These are phyloP conservation scores for Umbelopsis sp. DNA, from an alignment of 371 early-diverging fungal genomes.

Conservation along the genomic window DNA sequence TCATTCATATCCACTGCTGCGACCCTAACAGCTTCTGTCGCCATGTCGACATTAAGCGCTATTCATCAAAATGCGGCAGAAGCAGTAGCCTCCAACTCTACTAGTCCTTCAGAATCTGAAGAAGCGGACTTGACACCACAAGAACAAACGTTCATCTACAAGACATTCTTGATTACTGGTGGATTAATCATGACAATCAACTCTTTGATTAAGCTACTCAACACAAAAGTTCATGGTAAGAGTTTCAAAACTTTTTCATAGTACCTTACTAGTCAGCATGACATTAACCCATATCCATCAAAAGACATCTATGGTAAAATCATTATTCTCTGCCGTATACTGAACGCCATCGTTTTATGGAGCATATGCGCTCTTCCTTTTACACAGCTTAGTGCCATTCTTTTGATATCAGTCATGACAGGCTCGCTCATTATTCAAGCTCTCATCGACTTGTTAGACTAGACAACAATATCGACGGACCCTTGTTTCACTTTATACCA, in stretches of 20 bases:
- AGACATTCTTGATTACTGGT: constrained; percentile 50
- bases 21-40: not conserved
- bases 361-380: constrained; percentile 54
- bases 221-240: constrained; percentile 47
- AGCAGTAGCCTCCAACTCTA: not conserved
- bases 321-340: constrained; percentile 44
- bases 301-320: constrained; percentile 50
- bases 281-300: too few species aligned
- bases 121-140: constrained; percentile 29
- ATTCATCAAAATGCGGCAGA: constrained; percentile 1
- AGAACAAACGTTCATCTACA: constrained; percentile 50
- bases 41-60: not conserved
- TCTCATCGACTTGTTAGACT: constrained; percentile 12
- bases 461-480: not conserved
- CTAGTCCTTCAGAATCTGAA: constrained; percentile 20
- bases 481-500: not conserved
- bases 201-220: constrained; percentile 51
- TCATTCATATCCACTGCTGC: not conserved
- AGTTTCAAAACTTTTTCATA: too few species aligned
- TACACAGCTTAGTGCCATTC: constrained; percentile 45
- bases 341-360: constrained; percentile 49
- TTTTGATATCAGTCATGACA: constrained; percentile 42
- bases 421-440: constrained; percentile 49
- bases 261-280: not conserved
- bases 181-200: constrained; percentile 49